These are phyloP conservation scores for Talaromyces piceae DNA, from an alignment of 2,329 filamentous ascomycete species.

Conservation along the genomic window DNA sequence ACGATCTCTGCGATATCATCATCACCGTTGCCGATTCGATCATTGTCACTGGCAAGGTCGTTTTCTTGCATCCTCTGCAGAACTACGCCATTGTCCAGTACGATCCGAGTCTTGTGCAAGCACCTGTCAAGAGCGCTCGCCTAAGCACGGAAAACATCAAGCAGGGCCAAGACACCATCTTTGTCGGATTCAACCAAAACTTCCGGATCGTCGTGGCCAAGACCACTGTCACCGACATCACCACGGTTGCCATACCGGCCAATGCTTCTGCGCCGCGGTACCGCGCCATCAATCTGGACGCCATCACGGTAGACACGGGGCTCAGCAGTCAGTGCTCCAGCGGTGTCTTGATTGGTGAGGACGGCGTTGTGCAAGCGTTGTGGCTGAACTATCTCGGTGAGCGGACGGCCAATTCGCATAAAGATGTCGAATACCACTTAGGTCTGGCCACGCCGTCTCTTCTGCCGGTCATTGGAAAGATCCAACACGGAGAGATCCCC, in stretches of 20 bases:
- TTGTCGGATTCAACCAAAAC: slow-evolving; percentile 97
- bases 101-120: slow-evolving; percentile 85
- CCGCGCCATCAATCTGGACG: slow-evolving; percentile 89
- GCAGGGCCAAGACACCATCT: slow-evolving; percentile 89
- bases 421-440: slow-evolving; percentile 94
- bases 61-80: slow-evolving; percentile 93
- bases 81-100: slow-evolving; percentile 97
- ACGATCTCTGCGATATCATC: slow-evolving; percentile 92
- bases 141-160: slow-evolving; percentile 76
- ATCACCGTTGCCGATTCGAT: slow-evolving; percentile 96
- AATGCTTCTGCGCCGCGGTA: slow-evolving; percentile 89
- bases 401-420: slow-evolving; percentile 65
- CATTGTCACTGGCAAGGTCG: slow-evolving; percentile 84
- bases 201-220: slow-evolving; percentile 87
- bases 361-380: slow-evolving; percentile 87
- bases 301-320: slow-evolving; percentile 92
- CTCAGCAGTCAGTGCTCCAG: slow-evolving; percentile 87
- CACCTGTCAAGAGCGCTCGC: slow-evolving; percentile 81
- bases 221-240: slow-evolving; percentile 94
- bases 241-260: slow-evolving; percentile 89
- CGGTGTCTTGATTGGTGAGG: slow-evolving; percentile 80
- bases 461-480: slow-evolving; percentile 78
- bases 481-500: slow-evolving; percentile 71
- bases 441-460: slow-evolving; percentile 83
- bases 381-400: slow-evolving; percentile 98